These are phyloP conservation scores for Pestalotiopsis sp. DNA, from an alignment of 2,329 filamentous ascomycete species.

Conservation along the genomic window DNA sequence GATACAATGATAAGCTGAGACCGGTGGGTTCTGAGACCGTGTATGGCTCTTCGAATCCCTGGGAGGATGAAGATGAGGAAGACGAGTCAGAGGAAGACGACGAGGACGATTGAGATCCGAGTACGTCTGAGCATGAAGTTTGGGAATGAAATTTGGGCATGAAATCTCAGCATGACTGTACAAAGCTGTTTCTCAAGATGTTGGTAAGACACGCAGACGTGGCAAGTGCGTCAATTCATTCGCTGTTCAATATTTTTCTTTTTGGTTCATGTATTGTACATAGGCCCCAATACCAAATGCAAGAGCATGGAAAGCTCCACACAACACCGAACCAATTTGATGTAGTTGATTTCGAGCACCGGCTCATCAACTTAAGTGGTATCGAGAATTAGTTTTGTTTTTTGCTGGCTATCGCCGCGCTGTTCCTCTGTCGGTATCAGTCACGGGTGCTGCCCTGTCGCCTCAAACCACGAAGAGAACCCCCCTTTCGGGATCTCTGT, in stretches of 20 bases:
- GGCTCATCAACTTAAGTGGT: neutral
- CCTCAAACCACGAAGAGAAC: neutral
- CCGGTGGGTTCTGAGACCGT: constrained; percentile 23
- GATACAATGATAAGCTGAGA: constrained; percentile 62
- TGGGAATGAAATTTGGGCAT: no score
- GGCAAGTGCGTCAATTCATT: neutral
- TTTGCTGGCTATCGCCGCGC: neutral
- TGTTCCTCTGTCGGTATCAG: neutral
- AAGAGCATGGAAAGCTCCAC: neutral
- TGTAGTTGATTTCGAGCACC: neutral
- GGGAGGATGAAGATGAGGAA: constrained; percentile 17
- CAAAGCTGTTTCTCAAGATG: neutral
- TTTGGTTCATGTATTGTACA: constrained; percentile 10
- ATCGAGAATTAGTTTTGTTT: neutral
- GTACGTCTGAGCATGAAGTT: no score
- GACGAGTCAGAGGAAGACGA: constrained; percentile 9
- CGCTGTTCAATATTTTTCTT: neutral
- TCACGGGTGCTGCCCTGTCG: neutral
- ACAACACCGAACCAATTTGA: neutral
- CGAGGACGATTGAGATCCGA: neutral
- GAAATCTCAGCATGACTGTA: no score
- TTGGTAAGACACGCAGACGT: neutral
- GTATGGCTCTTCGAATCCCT: constrained; percentile 2
- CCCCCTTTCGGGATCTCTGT: neutral
- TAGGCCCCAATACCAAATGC: constrained; percentile 2